phyloP scores from a whole-genome alignment of 2,329 filamentous ascomycete genomes.

The Colletotrichum lindemuthianum region DNA sequence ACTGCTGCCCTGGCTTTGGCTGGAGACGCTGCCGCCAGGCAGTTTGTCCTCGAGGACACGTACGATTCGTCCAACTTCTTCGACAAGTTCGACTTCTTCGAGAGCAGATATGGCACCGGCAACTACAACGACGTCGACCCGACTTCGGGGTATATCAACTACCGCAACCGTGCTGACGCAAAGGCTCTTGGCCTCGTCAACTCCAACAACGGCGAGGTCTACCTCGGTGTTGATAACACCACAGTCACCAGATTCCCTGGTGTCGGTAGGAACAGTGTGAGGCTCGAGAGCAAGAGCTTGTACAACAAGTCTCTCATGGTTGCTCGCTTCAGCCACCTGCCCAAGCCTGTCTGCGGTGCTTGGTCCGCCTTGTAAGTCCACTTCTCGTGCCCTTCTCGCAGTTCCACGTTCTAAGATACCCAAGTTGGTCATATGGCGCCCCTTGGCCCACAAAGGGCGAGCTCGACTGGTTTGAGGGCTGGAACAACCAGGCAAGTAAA shows the following conservation, averaged over 20 bases:
- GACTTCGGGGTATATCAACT: constrained; percentile 73
- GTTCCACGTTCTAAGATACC: constrained; percentile 1
- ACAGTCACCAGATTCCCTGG: constrained; percentile 38
- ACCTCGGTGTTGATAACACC: constrained; percentile 50
- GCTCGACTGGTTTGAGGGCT: constrained; percentile 75
- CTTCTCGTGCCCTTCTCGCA: no score
- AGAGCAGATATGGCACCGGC: constrained; percentile 36
- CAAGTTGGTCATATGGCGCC: constrained; percentile 59
- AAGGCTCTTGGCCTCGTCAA: constrained; percentile 47
- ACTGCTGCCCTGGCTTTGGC: constrained; percentile 50
- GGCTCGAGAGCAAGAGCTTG: constrained; percentile 69
- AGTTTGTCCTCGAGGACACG: constrained; percentile 51
- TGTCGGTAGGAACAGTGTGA: constrained; percentile 65
- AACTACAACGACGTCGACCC: constrained; percentile 57
- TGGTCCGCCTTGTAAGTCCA: constrained; percentile 74
- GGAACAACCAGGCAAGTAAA: constrained; percentile 58
- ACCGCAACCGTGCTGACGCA: constrained; percentile 49
- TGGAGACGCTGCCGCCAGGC: constrained; percentile 44
- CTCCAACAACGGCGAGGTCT: constrained; percentile 46
- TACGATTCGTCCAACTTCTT: constrained; percentile 58
- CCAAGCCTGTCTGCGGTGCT: constrained; percentile 70
- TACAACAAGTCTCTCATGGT: constrained; percentile 77
- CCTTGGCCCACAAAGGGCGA: constrained; percentile 72
- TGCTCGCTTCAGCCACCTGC: constrained; percentile 76
- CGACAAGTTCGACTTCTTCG: constrained; percentile 57